A percentile compares a stretch with the other conserved stretches of the same genome.
phyloP scores from a whole-genome alignment of 352 stramenopile genomes.

The Globisporangium radiosum region DNA sequence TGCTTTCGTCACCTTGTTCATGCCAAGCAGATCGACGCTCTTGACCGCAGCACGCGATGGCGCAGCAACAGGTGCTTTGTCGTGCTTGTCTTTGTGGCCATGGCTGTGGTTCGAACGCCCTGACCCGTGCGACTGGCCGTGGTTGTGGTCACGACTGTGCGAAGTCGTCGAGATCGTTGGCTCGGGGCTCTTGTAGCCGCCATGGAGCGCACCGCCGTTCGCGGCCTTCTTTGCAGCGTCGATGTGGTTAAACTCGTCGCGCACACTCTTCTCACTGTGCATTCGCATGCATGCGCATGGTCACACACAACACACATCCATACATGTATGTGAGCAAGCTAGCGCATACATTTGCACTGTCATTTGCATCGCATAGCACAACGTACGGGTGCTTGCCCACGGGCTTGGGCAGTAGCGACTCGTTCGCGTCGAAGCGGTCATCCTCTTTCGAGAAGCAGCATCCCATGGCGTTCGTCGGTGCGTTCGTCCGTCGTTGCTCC shows the following conservation, averaged over 20 bases:
- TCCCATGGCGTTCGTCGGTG: slow-evolving; percentile 32
- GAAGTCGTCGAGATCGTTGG: background rate
- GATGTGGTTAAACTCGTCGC: slow-evolving; percentile 16
- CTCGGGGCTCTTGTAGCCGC: slow-evolving; percentile 21
- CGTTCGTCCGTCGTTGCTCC: background rate
- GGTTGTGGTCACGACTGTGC: background rate
- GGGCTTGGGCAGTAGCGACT: slow-evolving; percentile 49
- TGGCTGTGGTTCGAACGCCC: background rate
- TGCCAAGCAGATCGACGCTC: slow-evolving; percentile 39
- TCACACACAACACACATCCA: background rate
- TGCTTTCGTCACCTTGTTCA: slow-evolving; percentile 22
- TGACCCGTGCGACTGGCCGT: background rate
- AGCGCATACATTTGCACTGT: background rate
- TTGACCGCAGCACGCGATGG: slow-evolving; percentile 15
- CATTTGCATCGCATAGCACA: no score
- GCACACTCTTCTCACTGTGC: slow-evolving; percentile 20
- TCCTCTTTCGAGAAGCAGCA: slow-evolving; percentile 67
- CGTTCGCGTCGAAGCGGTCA: slow-evolving; percentile 47
- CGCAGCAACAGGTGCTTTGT: slow-evolving; percentile 14
- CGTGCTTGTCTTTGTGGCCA: background rate
- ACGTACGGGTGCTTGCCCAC: slow-evolving; percentile 31
- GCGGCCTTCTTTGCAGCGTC: slow-evolving; percentile 26
- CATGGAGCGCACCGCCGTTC: slow-evolving; percentile 14
- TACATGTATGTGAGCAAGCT: background rate
- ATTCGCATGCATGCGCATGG: background rate